phyloP scores from a whole-genome alignment of 2,329 filamentous ascomycete genomes.

The Conoideocrella luteorostrata region DNA sequence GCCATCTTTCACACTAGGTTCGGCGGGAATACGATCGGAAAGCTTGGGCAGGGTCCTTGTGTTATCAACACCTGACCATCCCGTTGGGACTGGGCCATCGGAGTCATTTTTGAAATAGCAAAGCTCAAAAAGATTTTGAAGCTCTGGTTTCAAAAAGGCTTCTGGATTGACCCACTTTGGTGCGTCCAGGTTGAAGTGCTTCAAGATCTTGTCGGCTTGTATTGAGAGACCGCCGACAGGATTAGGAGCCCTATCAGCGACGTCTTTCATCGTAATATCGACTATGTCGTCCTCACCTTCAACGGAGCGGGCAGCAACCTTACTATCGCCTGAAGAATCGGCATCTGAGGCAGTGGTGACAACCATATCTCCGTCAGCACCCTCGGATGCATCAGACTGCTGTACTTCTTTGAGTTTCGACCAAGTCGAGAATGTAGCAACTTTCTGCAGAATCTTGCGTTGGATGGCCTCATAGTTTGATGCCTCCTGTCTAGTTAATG shows the following conservation, averaged over 20 bases:
- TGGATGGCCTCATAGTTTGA: conserved; percentile 62
- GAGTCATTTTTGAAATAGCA: conserved; percentile 53
- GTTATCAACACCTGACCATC: conserved; percentile 58
- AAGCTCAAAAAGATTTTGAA: conserved; percentile 72
- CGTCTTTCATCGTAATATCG: conserved; percentile 78
- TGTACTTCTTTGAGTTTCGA: conserved; percentile 51
- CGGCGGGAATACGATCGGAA: conserved; percentile 38
- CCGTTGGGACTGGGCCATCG: conserved; percentile 59
- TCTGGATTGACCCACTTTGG: conserved; percentile 48
- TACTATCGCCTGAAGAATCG: conserved; percentile 61
- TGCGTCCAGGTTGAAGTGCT: conserved; percentile 41
- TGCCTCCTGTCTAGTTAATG: conserved; percentile 67
- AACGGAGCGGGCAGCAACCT: conserved; percentile 70
- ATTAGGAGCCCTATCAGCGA: conserved; percentile 24
- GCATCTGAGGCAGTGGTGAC: conserved; percentile 57
- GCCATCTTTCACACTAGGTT: conserved; percentile 35
- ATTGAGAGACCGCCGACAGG: conserved; percentile 11
- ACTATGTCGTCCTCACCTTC: conserved; percentile 88
- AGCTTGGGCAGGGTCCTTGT: conserved; percentile 51
- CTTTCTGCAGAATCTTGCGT: conserved; percentile 70
- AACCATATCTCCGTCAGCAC: conserved; percentile 61
- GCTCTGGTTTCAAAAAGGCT: conserved; percentile 52
- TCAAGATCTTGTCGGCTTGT: conserved; percentile 27
- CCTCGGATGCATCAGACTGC: conserved; percentile 41
- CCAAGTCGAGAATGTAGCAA: conserved; percentile 70